These are phyloP conservation scores for Alternaria dauci DNA, from an alignment of 2,329 filamentous ascomycete genomes.

Conservation along the genomic window DNA sequence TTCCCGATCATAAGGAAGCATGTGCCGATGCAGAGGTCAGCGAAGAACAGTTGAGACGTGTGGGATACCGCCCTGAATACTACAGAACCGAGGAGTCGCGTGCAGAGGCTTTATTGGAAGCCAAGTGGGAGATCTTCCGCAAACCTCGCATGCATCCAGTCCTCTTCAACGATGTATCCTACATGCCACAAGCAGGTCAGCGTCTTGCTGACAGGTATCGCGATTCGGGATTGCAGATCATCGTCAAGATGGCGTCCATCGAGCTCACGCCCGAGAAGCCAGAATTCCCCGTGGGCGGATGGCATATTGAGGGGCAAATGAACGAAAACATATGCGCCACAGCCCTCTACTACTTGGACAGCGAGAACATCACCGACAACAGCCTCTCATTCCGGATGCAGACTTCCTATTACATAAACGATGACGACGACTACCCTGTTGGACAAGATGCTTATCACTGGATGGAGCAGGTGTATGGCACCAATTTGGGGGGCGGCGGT, in stretches of 20 bases:
- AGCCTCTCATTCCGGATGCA: conserved; percentile 35
- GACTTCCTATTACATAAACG: conserved; percentile 11
- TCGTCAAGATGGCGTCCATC: conserved; percentile 69
- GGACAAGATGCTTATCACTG: conserved; percentile 24
- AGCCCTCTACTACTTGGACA: conserved; percentile 69
- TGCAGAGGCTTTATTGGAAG: conserved; percentile 4
- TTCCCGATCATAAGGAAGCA: conserved; percentile 14
- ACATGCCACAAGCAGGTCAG: conserved; percentile 16
- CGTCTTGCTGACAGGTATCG: conserved; percentile 24
- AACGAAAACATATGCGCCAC: conserved; percentile 73
- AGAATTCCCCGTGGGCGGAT: conserved; percentile 61
- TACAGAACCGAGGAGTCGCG: neutral
- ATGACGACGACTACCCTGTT: conserved; percentile 13
- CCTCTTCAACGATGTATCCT: conserved; percentile 23
- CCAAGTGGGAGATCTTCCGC: conserved; percentile 27
- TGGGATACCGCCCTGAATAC: neutral
- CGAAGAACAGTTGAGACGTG: conserved; percentile 1
- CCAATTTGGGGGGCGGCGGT: conserved; percentile 5
- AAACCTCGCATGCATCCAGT: conserved; percentile 27
- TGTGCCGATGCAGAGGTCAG: conserved; percentile 6
- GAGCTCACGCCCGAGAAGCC: conserved; percentile 67
- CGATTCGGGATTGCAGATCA: conserved; percentile 61
- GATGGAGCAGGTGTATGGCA: conserved; percentile 30
- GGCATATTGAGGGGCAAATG: conserved; percentile 60
- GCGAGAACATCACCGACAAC: conserved; percentile 64